Conservation (phyloP, 2,329 filamentous ascomycete species). For the Fusarium falciforme region DNA sequence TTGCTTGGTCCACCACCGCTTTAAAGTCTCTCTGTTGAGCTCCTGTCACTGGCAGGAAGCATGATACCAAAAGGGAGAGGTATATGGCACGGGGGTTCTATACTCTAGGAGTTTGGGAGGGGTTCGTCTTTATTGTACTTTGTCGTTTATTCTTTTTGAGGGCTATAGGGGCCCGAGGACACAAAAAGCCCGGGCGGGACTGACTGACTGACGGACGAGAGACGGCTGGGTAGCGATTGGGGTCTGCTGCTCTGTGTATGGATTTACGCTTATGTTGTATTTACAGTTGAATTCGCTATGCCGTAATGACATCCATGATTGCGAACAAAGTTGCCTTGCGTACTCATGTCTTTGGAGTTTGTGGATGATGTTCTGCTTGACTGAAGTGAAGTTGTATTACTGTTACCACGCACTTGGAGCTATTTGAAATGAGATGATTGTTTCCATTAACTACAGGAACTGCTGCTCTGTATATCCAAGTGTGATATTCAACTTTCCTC, state of each 20-base stretch:
- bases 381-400: neutral
- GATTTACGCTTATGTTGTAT: conserved; percentile 40
- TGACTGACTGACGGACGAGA: conserved; percentile 1
- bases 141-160: conserved; percentile 24
- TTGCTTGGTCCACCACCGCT: conserved; percentile 15
- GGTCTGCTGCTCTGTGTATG: conserved; percentile 30
- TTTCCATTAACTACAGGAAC: neutral
- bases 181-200: conserved; percentile 17
- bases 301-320: conserved; percentile 48
- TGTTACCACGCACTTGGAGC: neutral
- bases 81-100: conserved; percentile 34
- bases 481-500: neutral
- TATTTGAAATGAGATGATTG: neutral
- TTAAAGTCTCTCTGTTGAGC: conserved; percentile 33
- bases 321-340: neutral
- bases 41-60: conserved; percentile 29
- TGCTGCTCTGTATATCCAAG: neutral
- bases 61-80: conserved; percentile 42
- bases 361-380: neutral
- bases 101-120: conserved; percentile 38
- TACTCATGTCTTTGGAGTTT: neutral
- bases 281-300: conserved; percentile 40
- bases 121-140: neutral
- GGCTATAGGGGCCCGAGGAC: conserved; percentile 21
- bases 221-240: conserved; percentile 21